Base-by-base conservation (phyloP, 2,329 filamentous ascomycete species). In the Alternaria sp. region DNA sequence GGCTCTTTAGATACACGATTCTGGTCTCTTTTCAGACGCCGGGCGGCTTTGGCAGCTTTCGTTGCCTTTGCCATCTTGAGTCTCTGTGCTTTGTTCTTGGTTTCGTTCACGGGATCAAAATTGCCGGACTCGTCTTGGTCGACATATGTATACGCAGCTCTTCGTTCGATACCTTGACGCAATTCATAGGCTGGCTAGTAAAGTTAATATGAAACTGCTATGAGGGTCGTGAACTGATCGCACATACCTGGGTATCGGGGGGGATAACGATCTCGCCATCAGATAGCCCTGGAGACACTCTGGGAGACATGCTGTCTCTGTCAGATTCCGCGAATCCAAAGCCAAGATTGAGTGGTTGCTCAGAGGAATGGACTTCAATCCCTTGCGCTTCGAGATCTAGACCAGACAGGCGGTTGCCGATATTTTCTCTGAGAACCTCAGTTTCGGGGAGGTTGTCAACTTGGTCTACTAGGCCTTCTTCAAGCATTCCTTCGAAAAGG, bases 81-180 rank as follows among this genome's bases (percentile, higher is more conserved):
- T 20, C 52, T 64, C 3, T 45, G 43, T 4, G 22, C 38, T 20
- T 59, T 52, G 20, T 65, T 25, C 22, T 40, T 62, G 1, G 53
- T 54, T 28, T 74, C 71, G 12, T 64, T 55, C 1, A 62, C 40
- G 0, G 71, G 80, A 50, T 76, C 70, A 44, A 80, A 82, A 44
- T 79, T 73, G 2, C 77, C 78, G 5, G 75, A 78, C 10, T 72
- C 54, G 30, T 82, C 79, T 0, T 68, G 67, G 40, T 82, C 81
- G 11, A 80, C 44, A 61, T 76, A 78, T 1, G 74, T 74, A 20
- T 59, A 61, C 0, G 59, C 20, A 12, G 65, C 61, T 8, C 67
- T 63, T 4, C 70, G 57, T 22, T 74, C 57, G 14, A 72, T 69
- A 27, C 71, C 70, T 57, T 67, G 60, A 14, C 73, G 73, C 4